Base-by-base conservation (phyloP, 768 basidiomycete genomes). In the Collybia nuda region DNA sequence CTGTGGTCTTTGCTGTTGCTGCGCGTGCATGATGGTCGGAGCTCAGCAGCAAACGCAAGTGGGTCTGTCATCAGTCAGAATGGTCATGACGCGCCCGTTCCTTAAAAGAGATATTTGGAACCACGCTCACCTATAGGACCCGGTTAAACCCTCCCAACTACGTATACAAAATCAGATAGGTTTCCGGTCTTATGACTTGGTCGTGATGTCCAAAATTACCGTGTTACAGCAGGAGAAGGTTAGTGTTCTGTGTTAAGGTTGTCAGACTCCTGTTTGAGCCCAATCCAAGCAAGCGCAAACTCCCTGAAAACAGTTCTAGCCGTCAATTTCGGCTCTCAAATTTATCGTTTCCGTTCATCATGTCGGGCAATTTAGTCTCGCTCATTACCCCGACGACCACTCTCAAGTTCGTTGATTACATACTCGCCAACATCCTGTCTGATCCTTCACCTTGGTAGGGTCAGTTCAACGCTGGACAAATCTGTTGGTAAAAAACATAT, bases 381-480 rank as follows among this genome's bases (percentile, higher is more conserved):
- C 70, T 86, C 24, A 67, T 79, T 41, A 69, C 65, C 40, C 48
- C 67, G 37, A 68, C 71, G 40, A 81, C 78, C 4, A 67, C 65
- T 21, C 74, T 86, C 62, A 85, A 81, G 84, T 83, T 52, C 41
- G 71, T 69, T 39, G 36, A 24, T 18, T 32, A 23, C 29, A 0
- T 24, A 21, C 35, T 48, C 24, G 19, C 19, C 15, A 7, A 40
- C 22, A 29, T 21, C 47, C 14, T 47, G 15, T 51, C 50, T 48
- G 22, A 56, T 55, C 54, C 21, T 51, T 43, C 14, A 14, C 17
- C 19, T 6, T 15, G 21, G 19, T 55, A 91, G 89, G 74, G 90
- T 91, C 59, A 90, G 87, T 67, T 90, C 90, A 28, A 84, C 84
- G 4, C 70, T 90, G 12, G 86, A 90, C 63, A 90, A 86, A 65